phyloP scores from a whole-genome alignment of 2,329 filamentous ascomycete species.

The Pseudocercospora crystallina region DNA sequence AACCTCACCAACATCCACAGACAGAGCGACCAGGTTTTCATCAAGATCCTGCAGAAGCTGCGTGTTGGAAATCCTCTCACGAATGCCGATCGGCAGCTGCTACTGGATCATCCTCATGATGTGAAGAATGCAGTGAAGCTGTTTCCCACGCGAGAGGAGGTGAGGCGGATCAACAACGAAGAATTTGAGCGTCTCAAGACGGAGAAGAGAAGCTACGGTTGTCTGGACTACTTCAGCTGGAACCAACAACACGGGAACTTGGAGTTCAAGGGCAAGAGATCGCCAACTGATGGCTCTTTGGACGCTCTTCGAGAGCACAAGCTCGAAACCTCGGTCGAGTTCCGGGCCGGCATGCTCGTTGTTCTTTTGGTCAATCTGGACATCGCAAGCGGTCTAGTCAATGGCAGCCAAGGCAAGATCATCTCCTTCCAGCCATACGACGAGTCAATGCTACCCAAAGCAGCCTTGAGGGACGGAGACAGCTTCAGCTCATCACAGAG shows the following conservation, averaged over 20 bases:
- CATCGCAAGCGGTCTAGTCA: slow-evolving; percentile 43
- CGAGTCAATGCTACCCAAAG: slow-evolving; percentile 20
- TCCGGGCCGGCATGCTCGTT: slow-evolving; percentile 55
- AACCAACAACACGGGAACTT: slow-evolving; percentile 18
- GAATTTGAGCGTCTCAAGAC: slow-evolving; percentile 14
- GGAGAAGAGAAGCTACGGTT: slow-evolving; percentile 29
- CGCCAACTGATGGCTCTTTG: slow-evolving; percentile 28
- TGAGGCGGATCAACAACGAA: slow-evolving; percentile 17
- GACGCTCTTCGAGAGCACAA: slow-evolving; percentile 40
- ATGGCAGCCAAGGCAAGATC: slow-evolving; percentile 51
- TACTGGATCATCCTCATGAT: slow-evolving; percentile 45
- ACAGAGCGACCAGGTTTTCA: slow-evolving; percentile 56
- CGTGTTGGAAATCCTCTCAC: slow-evolving; percentile 48
- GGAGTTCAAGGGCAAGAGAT: slow-evolving; percentile 13
- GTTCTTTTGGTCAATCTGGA: slow-evolving; percentile 55
- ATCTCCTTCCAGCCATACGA: slow-evolving; percentile 36
- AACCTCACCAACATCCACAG: slow-evolving; percentile 58
- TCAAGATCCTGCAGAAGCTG: slow-evolving; percentile 57
- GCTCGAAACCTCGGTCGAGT: slow-evolving; percentile 44
- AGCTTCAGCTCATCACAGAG: slow-evolving; percentile 5
- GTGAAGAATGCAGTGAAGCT: slow-evolving; percentile 35
- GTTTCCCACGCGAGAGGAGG: slow-evolving; percentile 27
- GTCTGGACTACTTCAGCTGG: slow-evolving; percentile 43
- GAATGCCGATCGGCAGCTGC: slow-evolving; percentile 39
- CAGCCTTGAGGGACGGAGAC: slow-evolving; percentile 7